Evolutionary conservation across 202 grass and related monocot genomes (phyloP).

Genomic region (Eragrostis tef): DNA sequence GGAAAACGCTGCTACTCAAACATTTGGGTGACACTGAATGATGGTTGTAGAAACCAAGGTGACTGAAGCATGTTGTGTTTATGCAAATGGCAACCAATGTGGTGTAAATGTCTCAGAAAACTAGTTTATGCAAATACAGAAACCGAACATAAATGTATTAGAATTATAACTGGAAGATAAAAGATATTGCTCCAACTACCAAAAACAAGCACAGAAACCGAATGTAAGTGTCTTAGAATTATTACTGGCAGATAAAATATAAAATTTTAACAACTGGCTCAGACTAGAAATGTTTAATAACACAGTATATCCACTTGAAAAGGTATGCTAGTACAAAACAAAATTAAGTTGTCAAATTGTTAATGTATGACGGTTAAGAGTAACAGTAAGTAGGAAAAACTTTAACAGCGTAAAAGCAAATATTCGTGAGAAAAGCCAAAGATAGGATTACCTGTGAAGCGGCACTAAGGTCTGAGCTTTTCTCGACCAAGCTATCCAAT

Average conservation of each 20-base stretch:
- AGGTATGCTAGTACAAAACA: neutral
- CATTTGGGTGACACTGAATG: neutral
- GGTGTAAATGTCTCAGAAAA: neutral
- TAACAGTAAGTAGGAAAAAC: conserved; percentile 19
- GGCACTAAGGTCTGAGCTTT: conserved; percentile 93
- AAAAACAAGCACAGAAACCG: neutral
- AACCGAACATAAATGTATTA: neutral
- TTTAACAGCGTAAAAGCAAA: conserved; percentile 1
- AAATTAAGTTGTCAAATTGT: neutral
- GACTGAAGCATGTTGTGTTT: neutral
- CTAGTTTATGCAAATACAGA: conserved; percentile 1
- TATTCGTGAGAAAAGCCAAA: conserved; percentile 7
- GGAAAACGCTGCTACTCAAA: neutral
- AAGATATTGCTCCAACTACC: neutral
- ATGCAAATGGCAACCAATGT: neutral
- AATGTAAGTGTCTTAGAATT: neutral
- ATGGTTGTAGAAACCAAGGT: neutral
- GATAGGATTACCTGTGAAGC: conserved; percentile 83
- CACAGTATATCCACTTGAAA: neutral
- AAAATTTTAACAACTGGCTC: neutral
- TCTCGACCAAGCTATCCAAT: conserved; percentile 97
- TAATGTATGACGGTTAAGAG: conserved; percentile 5
- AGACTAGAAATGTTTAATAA: neutral
- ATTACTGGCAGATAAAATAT: neutral
- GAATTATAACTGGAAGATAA: neutral